phyloP scores from a whole-genome alignment of 2,329 filamentous ascomycete species.

The Polytolypa hystricis region DNA sequence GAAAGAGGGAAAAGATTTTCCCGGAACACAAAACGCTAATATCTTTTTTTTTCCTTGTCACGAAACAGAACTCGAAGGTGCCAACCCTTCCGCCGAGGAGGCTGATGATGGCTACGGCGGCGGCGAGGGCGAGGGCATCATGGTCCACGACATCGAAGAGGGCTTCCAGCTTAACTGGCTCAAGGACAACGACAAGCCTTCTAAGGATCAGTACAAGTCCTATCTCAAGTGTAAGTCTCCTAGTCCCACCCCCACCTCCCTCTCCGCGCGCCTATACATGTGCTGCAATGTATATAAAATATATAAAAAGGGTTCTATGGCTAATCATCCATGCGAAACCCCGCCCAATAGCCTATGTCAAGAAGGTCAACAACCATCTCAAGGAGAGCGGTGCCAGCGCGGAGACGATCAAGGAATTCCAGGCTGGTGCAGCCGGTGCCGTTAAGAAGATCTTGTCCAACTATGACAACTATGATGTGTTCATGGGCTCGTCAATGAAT shows the following conservation, averaged over 20 bases:
- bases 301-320: slow-evolving; percentile 2
- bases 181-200: slow-evolving; percentile 35
- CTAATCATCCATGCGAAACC: too few relatives aligned
- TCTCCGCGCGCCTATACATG: too few relatives aligned
- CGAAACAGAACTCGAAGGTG: slow-evolving; percentile 48
- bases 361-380: slow-evolving; percentile 65
- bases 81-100: slow-evolving; percentile 90
- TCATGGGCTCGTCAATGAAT: slow-evolving; percentile 85
- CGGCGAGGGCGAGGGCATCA: slow-evolving; percentile 49
- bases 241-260: background rate
- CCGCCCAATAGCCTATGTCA: slow-evolving; percentile 71
- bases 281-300: slow-evolving; percentile 7
- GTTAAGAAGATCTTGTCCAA: slow-evolving; percentile 78
- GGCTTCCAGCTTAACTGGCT: slow-evolving; percentile 73
- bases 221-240: slow-evolving; percentile 68
- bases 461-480: slow-evolving; percentile 96
- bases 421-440: slow-evolving; percentile 60
- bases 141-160: slow-evolving; percentile 88
- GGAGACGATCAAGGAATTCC: slow-evolving; percentile 64
- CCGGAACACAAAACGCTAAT: too few relatives aligned
- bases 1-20: too few relatives aligned
- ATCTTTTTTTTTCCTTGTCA: too few relatives aligned
- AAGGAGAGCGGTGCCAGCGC: slow-evolving; percentile 50
- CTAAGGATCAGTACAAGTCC: slow-evolving; percentile 75
- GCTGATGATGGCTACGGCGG: slow-evolving; percentile 58